phyloP scores from a whole-genome alignment of 78 protist genomes.

The Polysphondylium violaceum region DNA sequence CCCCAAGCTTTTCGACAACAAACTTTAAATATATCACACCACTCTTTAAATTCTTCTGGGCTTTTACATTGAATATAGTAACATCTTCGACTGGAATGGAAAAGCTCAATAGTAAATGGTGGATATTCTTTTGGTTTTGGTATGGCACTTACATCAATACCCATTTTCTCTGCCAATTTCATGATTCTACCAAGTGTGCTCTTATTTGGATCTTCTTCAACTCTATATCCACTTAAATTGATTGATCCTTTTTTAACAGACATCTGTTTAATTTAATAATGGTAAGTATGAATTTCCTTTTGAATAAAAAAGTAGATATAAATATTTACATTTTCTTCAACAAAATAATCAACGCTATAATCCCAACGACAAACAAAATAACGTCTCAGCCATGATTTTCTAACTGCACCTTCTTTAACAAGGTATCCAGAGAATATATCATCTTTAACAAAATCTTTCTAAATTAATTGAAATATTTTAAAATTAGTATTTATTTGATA shows the following conservation, averaged over 20 bases:
- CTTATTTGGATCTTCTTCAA: constrained; percentile 53
- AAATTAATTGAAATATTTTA: background rate
- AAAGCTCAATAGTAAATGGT: constrained; percentile 59
- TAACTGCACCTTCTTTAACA: constrained; percentile 59
- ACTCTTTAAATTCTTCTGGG: constrained; percentile 43
- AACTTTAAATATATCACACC: constrained; percentile 20
- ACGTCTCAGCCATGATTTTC: constrained; percentile 73
- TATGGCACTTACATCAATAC: constrained; percentile 18
- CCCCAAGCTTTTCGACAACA: constrained; percentile 30
- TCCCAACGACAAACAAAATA: constrained; percentile 67
- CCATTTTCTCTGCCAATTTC: constrained; percentile 42
- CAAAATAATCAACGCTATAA: constrained; percentile 78
- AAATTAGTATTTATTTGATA: no score
- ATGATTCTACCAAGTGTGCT: constrained; percentile 10
- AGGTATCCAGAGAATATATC: constrained; percentile 33
- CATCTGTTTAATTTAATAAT: no score
- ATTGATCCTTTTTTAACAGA: constrained; percentile 69
- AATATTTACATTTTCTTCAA: constrained; percentile 14
- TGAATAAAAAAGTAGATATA: background rate
- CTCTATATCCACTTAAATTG: constrained; percentile 53
- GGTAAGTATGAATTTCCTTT: no score
- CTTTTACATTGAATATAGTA: constrained; percentile 14
- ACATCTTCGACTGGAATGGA: constrained; percentile 11
- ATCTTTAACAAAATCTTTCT: background rate
- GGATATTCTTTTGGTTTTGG: constrained; percentile 42